Base-by-base conservation (phyloP, 805 yeast genomes). In the Ogataea naganishii region DNA sequence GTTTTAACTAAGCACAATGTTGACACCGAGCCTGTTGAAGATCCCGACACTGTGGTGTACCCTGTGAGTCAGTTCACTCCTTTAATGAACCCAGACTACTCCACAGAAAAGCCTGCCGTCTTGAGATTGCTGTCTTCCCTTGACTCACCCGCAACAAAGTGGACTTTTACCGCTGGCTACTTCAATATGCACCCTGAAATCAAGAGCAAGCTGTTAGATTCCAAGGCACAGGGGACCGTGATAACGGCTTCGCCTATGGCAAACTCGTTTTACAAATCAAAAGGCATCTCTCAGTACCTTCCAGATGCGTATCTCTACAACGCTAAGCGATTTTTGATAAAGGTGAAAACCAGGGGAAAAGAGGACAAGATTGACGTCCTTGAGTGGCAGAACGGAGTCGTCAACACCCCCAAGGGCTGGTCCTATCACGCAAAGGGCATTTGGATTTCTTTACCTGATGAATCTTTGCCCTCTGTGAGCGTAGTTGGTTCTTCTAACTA, bases 371-470 rank as follows among this genome's bases (percentile, higher is more conserved):
- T 89, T 18, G 53, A 58, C 13, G 58, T 92, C 21, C 65, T 64
- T 33, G 97, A 89, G 53, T 92, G 98, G 98, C 69, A 72, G 46
- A 74, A 71, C 28, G 98, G 98, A 1, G 61, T 75, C 3, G 95
- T 85, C 3, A 84, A 85, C 47, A 70, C 80, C 6, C 69, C 76
- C 1, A 69, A 64, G 18, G 98, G 98, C 1, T 89, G 98, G 97
- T 83, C 96, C 0, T 92, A 92, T 53, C 98, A 92, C 49, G 97
- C 98, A 10, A 92, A 92, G 50, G 98, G 98, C 1, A 59, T 89
- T 4, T 92, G 97, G 97, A 57, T 83, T 0, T 63, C 72, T 7
- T 60, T 63, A 9, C 80, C 85, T 1, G 64, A 57, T 2, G 80
- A 74, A 26, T 38, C 43, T 0, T 46, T 49, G 9, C 96, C 96